A percentile compares a stretch with the other conserved stretches of the same genome.
phyloP scores from a whole-genome alignment of 2,329 filamentous ascomycete species.

The Cylindrodendrum hubeiense region DNA sequence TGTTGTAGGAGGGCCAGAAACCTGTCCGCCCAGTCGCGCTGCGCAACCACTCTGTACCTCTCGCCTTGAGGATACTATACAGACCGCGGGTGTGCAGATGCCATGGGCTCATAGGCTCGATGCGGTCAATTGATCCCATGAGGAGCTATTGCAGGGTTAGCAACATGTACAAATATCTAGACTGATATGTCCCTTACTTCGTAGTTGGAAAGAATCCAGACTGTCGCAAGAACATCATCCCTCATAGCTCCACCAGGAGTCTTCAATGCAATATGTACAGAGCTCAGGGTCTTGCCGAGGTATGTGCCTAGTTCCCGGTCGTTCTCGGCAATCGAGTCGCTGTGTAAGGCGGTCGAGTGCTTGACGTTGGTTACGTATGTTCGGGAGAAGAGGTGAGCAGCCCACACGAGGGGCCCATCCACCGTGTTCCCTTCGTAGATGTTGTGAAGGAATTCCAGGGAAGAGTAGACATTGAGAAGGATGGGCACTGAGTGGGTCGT shows the following conservation, averaged over 20 bases:
- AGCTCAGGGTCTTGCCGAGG: conserved; percentile 52
- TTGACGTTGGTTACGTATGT: conserved; percentile 55
- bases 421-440: conserved; percentile 41
- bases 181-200: conserved; percentile 44
- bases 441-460: conserved; percentile 50
- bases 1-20: conserved; percentile 55
- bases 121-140: conserved; percentile 50
- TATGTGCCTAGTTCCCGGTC: conserved; percentile 50
- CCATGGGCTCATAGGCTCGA: conserved; percentile 49
- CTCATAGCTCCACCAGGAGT: conserved; percentile 45
- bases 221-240: conserved; percentile 53
- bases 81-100: conserved; percentile 52
- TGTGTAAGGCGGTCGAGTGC: conserved; percentile 47
- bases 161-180: not conserved
- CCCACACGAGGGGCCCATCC: conserved; percentile 54
- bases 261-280: conserved; percentile 53
- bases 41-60: conserved; percentile 45
- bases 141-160: conserved; percentile 47
- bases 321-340: conserved; percentile 40
- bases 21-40: conserved; percentile 42
- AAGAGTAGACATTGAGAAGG: conserved; percentile 53
- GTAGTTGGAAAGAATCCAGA: conserved; percentile 56
- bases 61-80: conserved; percentile 51
- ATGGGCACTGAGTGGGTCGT: conserved; percentile 54
- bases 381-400: conserved; percentile 55